Evolutionary conservation across 352 stramenopile species (phyloP).

Genomic region (Aphanomyces cochlioides): DNA sequence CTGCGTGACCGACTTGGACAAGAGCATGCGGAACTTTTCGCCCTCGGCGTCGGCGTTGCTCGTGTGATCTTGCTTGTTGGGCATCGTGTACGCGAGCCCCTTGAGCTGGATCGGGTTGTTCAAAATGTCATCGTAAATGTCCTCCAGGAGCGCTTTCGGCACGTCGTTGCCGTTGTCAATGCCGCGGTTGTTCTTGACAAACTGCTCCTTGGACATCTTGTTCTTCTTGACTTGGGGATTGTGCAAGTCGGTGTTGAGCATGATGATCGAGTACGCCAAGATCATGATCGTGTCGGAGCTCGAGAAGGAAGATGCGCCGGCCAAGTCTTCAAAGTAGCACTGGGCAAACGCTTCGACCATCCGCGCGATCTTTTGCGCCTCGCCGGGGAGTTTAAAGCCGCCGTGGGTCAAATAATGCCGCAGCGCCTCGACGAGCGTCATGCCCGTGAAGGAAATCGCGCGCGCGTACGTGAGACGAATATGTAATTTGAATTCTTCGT

Average conservation of each 20-base stretch:
- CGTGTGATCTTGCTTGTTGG: slow-evolving; percentile 46
- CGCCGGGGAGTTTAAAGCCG: slow-evolving; percentile 95
- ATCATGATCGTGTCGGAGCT: slow-evolving; percentile 85
- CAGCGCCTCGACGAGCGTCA: slow-evolving; percentile 95
- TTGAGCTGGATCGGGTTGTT: slow-evolving; percentile 91
- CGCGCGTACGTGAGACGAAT: slow-evolving; percentile 94
- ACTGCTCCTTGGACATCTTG: slow-evolving; percentile 96
- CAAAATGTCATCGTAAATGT: slow-evolving; percentile 96
- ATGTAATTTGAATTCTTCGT: slow-evolving; percentile 86
- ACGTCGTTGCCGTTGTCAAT: slow-evolving; percentile 91
- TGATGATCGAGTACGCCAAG: slow-evolving; percentile 89
- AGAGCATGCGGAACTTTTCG: slow-evolving; percentile 66
- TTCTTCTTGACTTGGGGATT: slow-evolving; percentile 92
- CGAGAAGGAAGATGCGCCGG: slow-evolving; percentile 48
- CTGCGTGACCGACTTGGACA: slow-evolving; percentile 73
- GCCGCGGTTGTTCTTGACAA: slow-evolving; percentile 95
- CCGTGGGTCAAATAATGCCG: slow-evolving; percentile 96
- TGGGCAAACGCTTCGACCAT: slow-evolving; percentile 97
- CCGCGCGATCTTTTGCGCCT: slow-evolving; percentile 98
- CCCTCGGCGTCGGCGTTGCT: slow-evolving; percentile 50
- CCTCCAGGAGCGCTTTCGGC: slow-evolving; percentile 86
- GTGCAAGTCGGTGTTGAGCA: slow-evolving; percentile 88
- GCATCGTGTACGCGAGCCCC: slow-evolving; percentile 47
- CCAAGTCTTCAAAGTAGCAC: slow-evolving; percentile 96
- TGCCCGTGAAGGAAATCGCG: slow-evolving; percentile 95